Base-by-base conservation (phyloP, 176 grass and related monocot genomes). In the Cenchrus fungigraminus region DNA sequence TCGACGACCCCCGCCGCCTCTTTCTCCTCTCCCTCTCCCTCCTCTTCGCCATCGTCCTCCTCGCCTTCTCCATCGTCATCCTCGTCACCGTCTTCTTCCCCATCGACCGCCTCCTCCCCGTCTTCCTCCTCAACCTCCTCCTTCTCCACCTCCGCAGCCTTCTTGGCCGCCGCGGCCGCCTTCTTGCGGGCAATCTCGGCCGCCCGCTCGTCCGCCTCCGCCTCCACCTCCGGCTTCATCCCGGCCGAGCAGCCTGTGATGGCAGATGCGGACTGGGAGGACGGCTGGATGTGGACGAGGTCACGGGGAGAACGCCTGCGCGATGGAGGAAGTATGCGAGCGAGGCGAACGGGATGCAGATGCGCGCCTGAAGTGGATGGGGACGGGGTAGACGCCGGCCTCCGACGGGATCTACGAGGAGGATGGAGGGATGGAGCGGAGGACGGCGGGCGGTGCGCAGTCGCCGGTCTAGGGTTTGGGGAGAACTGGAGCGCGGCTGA, bases 201-300 rank as follows among this genome's bases (percentile, higher is more conserved):
- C 42, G 65, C 73, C n/a, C 86, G 57, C 78, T 82, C 86, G 77
- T 85, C 82, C 5, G 69, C 86, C 68, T 88, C 90, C 3, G 42
- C 82, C 59, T 80, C 87, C 8, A 58, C 82, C 22, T 43, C 81
- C 17, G 89, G 85, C 76, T 91, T 91, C 85, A 91, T 91, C 70
- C 84, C 54, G 13, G 37, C 37, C 4, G 37, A 40, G 37, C 37
- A 40, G 37, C 37, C 37, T 40, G 37, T 40, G 37, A 40, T 40
- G 37, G 37, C 37, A 40, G 37, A 40, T 40, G 37, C 37, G 37
- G 37, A 40, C 2, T 4, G 37, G 37, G 37, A 40, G 37, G 37
- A 40, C 37, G 37, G 3, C 37, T 40, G 37, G 37, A 40, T 4
- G 37, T 40, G 37, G 37, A 40, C 37, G 37, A 40, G 37, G 37